Evolutionary conservation across 257 asterid genomes (phyloP).

Genomic region (Osmanthus fragrans): DNA sequence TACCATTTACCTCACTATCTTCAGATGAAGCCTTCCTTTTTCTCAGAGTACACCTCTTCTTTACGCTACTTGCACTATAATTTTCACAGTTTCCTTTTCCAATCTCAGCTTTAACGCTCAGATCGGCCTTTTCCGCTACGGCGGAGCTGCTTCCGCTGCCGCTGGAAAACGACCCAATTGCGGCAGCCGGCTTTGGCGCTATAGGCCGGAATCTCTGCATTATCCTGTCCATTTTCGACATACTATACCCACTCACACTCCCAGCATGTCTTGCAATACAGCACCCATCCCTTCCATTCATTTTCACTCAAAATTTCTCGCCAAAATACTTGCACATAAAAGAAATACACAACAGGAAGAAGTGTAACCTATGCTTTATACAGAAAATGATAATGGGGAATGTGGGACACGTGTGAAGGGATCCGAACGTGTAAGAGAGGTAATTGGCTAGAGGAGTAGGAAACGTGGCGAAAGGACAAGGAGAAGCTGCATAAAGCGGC

Average conservation of each 20-base stretch:
- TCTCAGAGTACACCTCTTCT: slow-evolving; percentile 9
- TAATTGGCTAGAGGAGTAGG: slow-evolving; percentile 27
- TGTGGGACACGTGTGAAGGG: slow-evolving; percentile 37
- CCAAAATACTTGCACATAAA: not conserved
- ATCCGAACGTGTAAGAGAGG: not conserved
- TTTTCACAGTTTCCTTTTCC: slow-evolving; percentile 37
- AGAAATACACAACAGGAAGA: too few relatives aligned
- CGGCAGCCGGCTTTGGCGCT: slow-evolving; percentile 67
- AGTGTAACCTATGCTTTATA: slow-evolving; percentile 8
- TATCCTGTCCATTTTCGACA: slow-evolving; percentile 51
- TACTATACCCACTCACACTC: not conserved
- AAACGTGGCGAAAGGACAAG: slow-evolving; percentile 35
- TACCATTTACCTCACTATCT: not conserved
- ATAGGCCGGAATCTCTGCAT: slow-evolving; percentile 75
- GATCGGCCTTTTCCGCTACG: slow-evolving; percentile 15
- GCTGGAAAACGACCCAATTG: slow-evolving; percentile 25
- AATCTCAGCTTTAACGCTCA: not conserved
- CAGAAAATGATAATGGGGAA: not conserved
- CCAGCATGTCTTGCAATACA: slow-evolving; percentile 64
- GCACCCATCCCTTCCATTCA: slow-evolving; percentile 70
- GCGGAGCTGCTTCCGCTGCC: slow-evolving; percentile 7
- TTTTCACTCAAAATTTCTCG: not conserved
- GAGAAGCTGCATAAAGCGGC: slow-evolving; percentile 5
- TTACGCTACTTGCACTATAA: slow-evolving; percentile 7
- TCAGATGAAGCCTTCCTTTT: slow-evolving; percentile 39